Conservation (phyloP, 768 basidiomycete species). For the Xerocomus spinulosus region DNA sequence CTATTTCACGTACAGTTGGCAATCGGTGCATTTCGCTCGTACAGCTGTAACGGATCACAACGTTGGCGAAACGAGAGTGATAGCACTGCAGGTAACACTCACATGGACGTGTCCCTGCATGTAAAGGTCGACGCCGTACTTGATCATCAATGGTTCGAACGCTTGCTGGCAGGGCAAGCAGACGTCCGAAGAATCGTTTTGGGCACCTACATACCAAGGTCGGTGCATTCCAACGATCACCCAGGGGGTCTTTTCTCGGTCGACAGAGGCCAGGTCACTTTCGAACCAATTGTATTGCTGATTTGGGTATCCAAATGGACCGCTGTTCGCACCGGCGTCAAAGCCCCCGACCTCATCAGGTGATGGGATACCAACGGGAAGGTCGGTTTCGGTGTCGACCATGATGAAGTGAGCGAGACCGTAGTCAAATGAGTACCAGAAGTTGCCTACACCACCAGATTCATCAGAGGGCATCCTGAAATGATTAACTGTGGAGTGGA, state of each 20-base stretch:
- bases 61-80: not conserved
- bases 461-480: constrained; percentile 26
- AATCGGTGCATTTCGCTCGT: constrained; percentile 26
- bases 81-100: not conserved
- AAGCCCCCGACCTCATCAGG: constrained; percentile 22
- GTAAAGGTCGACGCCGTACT: constrained; percentile 28
- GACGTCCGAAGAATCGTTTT: constrained; percentile 3
- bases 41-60: constrained; percentile 7
- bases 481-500: constrained; percentile 20
- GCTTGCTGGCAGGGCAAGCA: constrained; percentile 23
- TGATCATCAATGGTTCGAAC: constrained; percentile 29
- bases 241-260: constrained; percentile 26
- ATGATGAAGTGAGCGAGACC: constrained; percentile 27
- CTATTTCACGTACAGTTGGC: constrained; percentile 19
- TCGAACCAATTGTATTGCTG: constrained; percentile 28
- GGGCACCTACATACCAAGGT: constrained; percentile 21
- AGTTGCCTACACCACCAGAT: constrained; percentile 25
- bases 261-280: constrained; percentile 19
- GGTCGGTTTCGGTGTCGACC: constrained; percentile 22
- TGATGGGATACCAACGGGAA: constrained; percentile 22
- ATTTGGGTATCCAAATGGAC: constrained; percentile 27
- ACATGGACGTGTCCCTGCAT: constrained; percentile 29
- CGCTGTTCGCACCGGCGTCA: constrained; percentile 18
- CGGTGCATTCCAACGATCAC: constrained; percentile 26
- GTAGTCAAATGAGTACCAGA: constrained; percentile 32